Evolutionary conservation across 2,329 filamentous ascomycete genomes (phyloP), one percentile per base, ranked within the genome.

Genomic region (Fusarium coicis): DNA sequence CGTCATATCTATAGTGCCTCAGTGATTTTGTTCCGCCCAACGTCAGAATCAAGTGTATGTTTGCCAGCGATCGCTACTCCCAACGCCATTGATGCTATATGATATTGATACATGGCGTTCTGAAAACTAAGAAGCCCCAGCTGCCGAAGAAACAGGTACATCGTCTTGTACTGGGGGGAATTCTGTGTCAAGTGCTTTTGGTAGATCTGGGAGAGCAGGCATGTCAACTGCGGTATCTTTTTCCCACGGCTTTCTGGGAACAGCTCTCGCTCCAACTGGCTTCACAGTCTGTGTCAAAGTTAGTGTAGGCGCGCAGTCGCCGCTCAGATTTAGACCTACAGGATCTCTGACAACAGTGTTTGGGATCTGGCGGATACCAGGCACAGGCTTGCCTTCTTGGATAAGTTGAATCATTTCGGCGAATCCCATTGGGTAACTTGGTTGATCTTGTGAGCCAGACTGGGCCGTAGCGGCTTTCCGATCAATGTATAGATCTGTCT

Each of bases 281-380:
- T 85, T 85, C 19, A 87, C 82, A 4, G 84, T 80, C 86, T 87
- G 43, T 19, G 16, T 21, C n/a, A 39, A 23, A 10, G 44, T 77
- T 34, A 79, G 59, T 14, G 34, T 40, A 49, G 12, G 10, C 16
- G n/a, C 12, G 23, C 15, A 32, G 14, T 19, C 16, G 15, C 12
- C 19, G 6, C 57, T 14, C 11, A 19, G 19, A 15, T 21, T 53
- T 43, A 15, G 12, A 60, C 86, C 88, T 68, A 93, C 92, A 68
- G 93, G 89, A 9, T 92, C 92, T 60, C 90, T 87, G 26, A 95
- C 85, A 10, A 97, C 85, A 0, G 92, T 96, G 74, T 94, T 89
- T 9, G 95, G 94, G 59, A 98, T 96, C 72, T 97, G 90, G 75
- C 91, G 91, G 78, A 98, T 97, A 2, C 95, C 95, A 3, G 95